Base-by-base conservation (phyloP, 2,329 filamentous ascomycete genomes). In the Graphilbum ipis-grandicollis region DNA sequence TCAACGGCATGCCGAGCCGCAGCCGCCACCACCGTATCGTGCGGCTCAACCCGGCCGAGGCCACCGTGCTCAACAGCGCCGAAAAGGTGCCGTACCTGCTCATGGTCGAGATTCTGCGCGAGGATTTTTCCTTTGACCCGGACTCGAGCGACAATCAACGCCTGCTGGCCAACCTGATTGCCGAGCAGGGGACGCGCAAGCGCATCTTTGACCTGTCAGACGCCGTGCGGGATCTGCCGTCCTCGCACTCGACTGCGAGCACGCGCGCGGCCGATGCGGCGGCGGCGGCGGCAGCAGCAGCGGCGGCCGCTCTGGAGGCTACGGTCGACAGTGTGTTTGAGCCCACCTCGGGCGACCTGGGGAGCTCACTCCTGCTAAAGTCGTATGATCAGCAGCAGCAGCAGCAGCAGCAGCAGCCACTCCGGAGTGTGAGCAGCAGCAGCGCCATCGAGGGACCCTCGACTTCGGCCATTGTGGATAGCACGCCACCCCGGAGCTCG, bases 11-110 rank as follows among this genome's bases (percentile, higher is more conserved):
- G n/a, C 72, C 80, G 2, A 71, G 77, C 19, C 75, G 73, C 50
- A 86, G 81, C 49, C 71, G 71, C 38, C 83, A 90, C 52, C 82
- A 90, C 50, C 73, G 82, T 26, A 84, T 90, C 41, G 81, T 90
- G 33, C 71, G 82, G 28, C 65, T 90, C 35, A 90, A 86, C 49
- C 83, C 82, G 7, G 79, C 80, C 2, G 82, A 90, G 55, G 77
- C 82, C 6, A 88, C 82, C 1, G 83, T 86, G 38, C 59, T 90
- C 36, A 90, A 90, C 55, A 90, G 82, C 52, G 82, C 82, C 5
- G 81, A 90, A 53, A 80, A 85, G 51, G 82, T 90, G 32, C 82
- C 82, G 1, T 90, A 85, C 55, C 56, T 90, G 35, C 65, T 90
- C 21, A 86, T 90, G 80, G 72, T 88, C 3, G 82, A 90, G 51